These are phyloP conservation scores for Thalassiosira oceanica DNA, from an alignment of 352 stramenopile genomes.

Conservation along the genomic window DNA sequence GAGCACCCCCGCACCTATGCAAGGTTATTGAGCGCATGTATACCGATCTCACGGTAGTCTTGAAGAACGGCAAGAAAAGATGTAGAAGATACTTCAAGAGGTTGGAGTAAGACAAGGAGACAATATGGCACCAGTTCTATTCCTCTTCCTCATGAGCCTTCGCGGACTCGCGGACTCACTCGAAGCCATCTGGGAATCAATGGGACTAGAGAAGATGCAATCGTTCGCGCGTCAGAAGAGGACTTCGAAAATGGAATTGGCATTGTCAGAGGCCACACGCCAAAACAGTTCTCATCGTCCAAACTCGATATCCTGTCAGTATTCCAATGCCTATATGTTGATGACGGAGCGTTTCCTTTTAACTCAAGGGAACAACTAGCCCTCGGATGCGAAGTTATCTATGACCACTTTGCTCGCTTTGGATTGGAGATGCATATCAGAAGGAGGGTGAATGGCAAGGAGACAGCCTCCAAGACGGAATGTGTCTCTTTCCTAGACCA, in stretches of 20 bases:
- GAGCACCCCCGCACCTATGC: slow-evolving; percentile 20
- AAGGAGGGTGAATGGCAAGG: no score
- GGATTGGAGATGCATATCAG: slow-evolving; percentile 34
- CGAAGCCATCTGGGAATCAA: neutral
- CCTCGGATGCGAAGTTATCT: slow-evolving; percentile 5
- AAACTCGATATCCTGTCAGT: neutral
- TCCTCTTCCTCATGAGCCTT: slow-evolving; percentile 36
- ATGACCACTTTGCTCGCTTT: slow-evolving; percentile 4
- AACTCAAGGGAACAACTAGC: neutral
- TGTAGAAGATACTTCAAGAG: slow-evolving; percentile 14
- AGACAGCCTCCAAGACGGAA: slow-evolving; percentile 24
- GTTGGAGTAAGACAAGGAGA: slow-evolving; percentile 38
- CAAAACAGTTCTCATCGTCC: neutral
- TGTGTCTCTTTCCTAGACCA: slow-evolving; percentile 20
- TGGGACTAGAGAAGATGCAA: neutral
- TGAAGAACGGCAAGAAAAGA: slow-evolving; percentile 23
- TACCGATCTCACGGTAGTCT: slow-evolving; percentile 4
- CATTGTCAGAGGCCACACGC: slow-evolving; percentile 5
- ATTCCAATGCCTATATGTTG: slow-evolving; percentile 1
- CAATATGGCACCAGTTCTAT: slow-evolving; percentile 32
- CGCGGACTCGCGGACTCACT: slow-evolving; percentile 11
- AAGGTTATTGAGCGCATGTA: slow-evolving; percentile 17
- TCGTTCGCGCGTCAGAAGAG: neutral
- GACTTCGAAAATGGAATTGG: neutral
- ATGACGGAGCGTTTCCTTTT: slow-evolving; percentile 9